These are phyloP conservation scores for Fusarium heterosporum DNA, from an alignment of 2,329 filamentous ascomycete genomes.

Conservation along the genomic window DNA sequence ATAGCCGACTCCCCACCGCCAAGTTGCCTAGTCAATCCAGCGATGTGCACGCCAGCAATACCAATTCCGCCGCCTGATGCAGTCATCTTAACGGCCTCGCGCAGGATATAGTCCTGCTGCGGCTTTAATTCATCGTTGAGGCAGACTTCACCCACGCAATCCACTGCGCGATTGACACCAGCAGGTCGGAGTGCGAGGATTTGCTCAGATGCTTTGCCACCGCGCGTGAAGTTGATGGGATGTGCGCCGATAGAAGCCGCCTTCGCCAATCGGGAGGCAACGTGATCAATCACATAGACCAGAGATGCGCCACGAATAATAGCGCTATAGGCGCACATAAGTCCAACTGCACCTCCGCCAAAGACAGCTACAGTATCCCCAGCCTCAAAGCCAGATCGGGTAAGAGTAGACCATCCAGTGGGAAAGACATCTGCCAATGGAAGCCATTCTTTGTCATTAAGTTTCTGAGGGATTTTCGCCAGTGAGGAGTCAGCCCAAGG, in stretches of 20 bases:
- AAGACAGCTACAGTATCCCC: constrained; percentile 31
- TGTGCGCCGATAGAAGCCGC: constrained; percentile 25
- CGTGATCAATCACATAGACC: constrained; percentile 31
- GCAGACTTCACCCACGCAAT: constrained; percentile 19
- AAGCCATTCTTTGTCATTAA: constrained; percentile 21
- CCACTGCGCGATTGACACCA: constrained; percentile 15
- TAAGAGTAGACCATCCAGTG: constrained; percentile 19
- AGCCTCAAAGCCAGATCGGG: constrained; percentile 19
- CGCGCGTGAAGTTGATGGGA: constrained; percentile 30
- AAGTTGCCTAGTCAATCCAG: neutral
- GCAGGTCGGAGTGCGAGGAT: constrained; percentile 17
- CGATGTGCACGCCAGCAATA: constrained; percentile 11
- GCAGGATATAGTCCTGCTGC: constrained; percentile 16
- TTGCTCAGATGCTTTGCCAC: constrained; percentile 28
- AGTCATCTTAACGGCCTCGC: constrained; percentile 12
- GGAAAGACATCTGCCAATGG: constrained; percentile 18
- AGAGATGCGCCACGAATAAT: constrained; percentile 28
- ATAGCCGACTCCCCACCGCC: neutral
- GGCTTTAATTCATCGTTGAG: constrained; percentile 19
- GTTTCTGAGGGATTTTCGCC: constrained; percentile 2
- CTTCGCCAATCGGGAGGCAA: constrained; percentile 13
- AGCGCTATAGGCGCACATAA: constrained; percentile 30
- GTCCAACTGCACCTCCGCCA: constrained; percentile 17
- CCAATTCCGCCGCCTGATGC: constrained; percentile 8
- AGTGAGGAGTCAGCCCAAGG: constrained; percentile 18